Base-by-base conservation (phyloP, 108 stramenopile genomes). In the Cafeteria roenbergensis region DNA sequence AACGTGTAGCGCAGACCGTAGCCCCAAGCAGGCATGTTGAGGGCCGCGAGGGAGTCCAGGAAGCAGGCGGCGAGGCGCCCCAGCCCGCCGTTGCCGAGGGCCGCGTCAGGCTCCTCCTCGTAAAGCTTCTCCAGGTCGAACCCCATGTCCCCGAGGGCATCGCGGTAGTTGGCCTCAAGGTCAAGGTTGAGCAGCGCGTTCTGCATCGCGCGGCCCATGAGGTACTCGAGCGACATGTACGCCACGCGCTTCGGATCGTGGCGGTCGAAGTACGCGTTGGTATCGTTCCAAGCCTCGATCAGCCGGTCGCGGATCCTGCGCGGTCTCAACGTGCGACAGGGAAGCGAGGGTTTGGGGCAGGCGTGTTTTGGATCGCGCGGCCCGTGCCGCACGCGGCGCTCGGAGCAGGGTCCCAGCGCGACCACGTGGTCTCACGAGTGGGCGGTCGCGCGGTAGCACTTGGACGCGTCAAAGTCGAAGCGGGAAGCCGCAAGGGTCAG, bases 131-230 rank as follows among this genome's bases (percentile, higher is more conserved):
- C 59, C 29, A 61, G 37, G 17, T 9, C 22, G 37, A 61, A 61
- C 17, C 59, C 59, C 36, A 61, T 6, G 17, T 61, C 59, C 22
- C 24, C 17, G 20, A 61, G 21, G 20, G 59, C 59, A 8, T 61
- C 59, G n/a, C 30, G 29, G n/a, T 26, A 61, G n/a, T 6, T 6
- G 17, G 9, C 59, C n/a, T 61, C 59, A 6, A 61, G n/a, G 59
- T 61, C 59, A 8, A 61, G 9, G 59, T 61, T 61, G 21, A 61
- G 59, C 59, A 61, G 59, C 17, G 59, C 59, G 37, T 61, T 61
- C 2, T 61, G 59, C 36, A 61, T 24, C 21, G 9, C 9, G 59
- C 59, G 59, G 2, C 59, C 59, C 59, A 61, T 61, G 24, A 61
- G 37, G n/a, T 32, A 61, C 59, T 61, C 59, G 21, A 61, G 8